A percentile compares a stretch with the other conserved stretches of the same genome.
Evolutionary conservation across 257 asterid genomes (phyloP).

Genomic region (Solanum gandarillasii): DNA sequence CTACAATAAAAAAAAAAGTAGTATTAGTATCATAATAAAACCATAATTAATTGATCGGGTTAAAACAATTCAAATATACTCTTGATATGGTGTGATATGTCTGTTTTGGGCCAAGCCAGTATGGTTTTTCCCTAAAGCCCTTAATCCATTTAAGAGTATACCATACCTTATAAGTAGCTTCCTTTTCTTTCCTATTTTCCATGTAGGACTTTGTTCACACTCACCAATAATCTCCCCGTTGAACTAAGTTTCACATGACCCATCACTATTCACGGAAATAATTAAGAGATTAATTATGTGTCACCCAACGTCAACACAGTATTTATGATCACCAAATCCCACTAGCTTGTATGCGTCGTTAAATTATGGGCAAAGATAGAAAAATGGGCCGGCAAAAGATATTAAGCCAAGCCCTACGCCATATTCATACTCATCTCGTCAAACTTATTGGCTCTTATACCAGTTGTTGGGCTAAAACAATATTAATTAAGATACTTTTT

Average conservation of each 20-base stretch:
- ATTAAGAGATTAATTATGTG: background rate
- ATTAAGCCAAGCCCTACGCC: background rate
- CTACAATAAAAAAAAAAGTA: slow-evolving; percentile 1
- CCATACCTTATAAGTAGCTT: background rate
- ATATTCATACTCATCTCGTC: background rate
- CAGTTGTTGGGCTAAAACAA: background rate
- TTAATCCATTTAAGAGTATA: background rate
- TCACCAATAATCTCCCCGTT: background rate
- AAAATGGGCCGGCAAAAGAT: background rate
- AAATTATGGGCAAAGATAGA: no score
- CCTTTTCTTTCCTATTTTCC: background rate
- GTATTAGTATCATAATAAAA: background rate
- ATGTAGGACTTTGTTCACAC: background rate
- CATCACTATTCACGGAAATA: background rate
- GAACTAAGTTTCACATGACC: background rate
- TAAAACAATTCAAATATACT: background rate
- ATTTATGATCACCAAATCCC: no score
- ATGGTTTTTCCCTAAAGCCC: background rate
- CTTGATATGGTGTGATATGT: background rate
- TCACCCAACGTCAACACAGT: no score
- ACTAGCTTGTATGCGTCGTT: no score
- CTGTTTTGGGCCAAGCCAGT: background rate
- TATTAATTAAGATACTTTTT: background rate
- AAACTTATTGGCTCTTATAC: background rate
- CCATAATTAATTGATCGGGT: no score